Base-by-base conservation (phyloP, 2,329 filamentous ascomycete genomes). In the Dactylellina drechsleri region DNA sequence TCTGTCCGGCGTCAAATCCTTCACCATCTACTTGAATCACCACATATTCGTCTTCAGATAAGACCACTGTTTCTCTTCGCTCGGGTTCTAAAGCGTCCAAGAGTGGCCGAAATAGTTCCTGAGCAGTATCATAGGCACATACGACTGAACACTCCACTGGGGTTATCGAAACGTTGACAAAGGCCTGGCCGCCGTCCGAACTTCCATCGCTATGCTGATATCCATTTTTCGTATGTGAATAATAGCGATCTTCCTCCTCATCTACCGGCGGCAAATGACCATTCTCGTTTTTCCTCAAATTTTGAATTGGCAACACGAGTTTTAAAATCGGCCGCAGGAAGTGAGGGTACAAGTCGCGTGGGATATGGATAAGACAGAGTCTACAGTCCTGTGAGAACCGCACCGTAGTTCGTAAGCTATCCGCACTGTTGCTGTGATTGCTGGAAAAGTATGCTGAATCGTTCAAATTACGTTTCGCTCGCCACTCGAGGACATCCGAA, bases 121-220 rank as follows among this genome's bases (percentile, higher is more conserved):
- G 85, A 5, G 92, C 91, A 83, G 92, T 90, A 49, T 87, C 85
- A 72, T 88, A 88, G 76, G 94, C 91, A 81, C 94, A 98, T 64
- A 96, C 92, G 61, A 99, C 87, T 2, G 93, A 97, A 83, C 92
- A 96, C 82, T 97, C 95, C 66, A 96, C 87, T 0, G 93, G 92
- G 0, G 93, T 98, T 79, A 98, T 87, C 77, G 92, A 96, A 78
- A 99, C 89, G 82, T 98, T 98, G 81, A 97, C 87, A 82, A 99
- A 98, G 52, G 89, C 89, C 28, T 77, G 76, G 15, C 74, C 72
- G 10, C 64, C 36, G 64, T 72, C 26, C 40, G 67, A 13, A 53
- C 77, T 47, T 62, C 70, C 43, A 57, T 68, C 66, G 64, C 74
- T 49, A 54, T 67, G 70, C 59, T 57, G 71, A 65, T 75, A 75